Evolutionary conservation across 805 yeast genomes (phyloP), one percentile per base, ranked within the genome.

Genomic region (Hanseniaspora lachancei): DNA sequence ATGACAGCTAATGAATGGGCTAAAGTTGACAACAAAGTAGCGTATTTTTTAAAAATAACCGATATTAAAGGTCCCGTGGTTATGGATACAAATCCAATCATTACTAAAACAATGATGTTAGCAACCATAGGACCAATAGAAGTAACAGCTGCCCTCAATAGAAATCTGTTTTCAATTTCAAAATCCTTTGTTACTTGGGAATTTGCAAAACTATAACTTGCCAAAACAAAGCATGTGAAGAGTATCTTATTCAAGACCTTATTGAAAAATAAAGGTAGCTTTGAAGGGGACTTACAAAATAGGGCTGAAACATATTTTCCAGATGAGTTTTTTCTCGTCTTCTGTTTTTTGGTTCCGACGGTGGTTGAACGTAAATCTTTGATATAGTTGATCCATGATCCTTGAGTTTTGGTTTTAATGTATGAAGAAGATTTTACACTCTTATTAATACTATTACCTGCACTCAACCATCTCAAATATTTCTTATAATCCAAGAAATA

Each of bases 401-500:
- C 44, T 36, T 44, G 49, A 4, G 35, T 36, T 39, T 52, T 52
- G 10, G 55, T 38, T 36, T 44, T 46, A 5, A 47, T 29, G n/a
- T 42, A 50, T 1, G 36, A 27, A 27, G 36, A n/a, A 7, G 47
- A 44, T 23, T 47, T 20, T 15, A 58, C 60, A 16, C 24, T 42
- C 21, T 49, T 49, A 21, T 41, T 41, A 9, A 50, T 50, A 21
- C 76, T 71, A 62, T 78, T 80, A 27, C 84, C 84, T 18, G 74
- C 68, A 3, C 72, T 70, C 55, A 85, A 74, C 95, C 95, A 85
- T 74, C 87, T 79, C 66, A 89, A 83, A 72, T 79, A 93, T 67
- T 88, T 95, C 70, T 95, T 81, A 79, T 93, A 93, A 71, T 93
- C 98, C 68, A 91, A 80, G 72, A 91, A 88, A 80, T 84, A 91